Evolutionary conservation across 1,139 yeast species (phyloP), one percentile per base, ranked within the genome.

Genomic region (Kodamaea derodonti): DNA sequence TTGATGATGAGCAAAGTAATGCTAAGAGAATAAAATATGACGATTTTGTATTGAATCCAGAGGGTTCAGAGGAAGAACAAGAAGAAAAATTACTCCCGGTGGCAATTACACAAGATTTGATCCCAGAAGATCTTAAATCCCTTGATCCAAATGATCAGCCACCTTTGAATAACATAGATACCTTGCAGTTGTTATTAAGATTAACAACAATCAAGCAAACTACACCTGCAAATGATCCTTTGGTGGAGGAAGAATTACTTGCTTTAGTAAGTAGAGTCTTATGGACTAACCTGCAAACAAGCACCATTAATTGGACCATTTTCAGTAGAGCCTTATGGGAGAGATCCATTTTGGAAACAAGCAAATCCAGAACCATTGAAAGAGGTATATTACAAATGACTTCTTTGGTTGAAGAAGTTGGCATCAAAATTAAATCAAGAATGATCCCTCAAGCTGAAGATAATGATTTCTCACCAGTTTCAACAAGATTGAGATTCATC

Each of bases 301-400:
- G 29, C 8, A 50, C 65, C 2, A 72, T 75, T 20, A 84, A 85
- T 56, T 88, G 97, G 95, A 63, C 85, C 1, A 58, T 92, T 3
- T 87, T 81, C 51, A 78, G 94, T 3, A 70, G 94, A 45, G 87
- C 95, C 0, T 65, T 94, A 35, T 90, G 97, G 96, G 86, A 84
- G 49, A 74, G 98, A 54, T 86, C 96, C 10, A 49, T 85, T 13
- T 65, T 90, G 29, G 98, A 94, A 56, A 77, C 95, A 0, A 71
- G 71, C 30, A 82, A 80, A 43, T 80, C 95, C 3, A 80, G 85
- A 52, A 90, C 97, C 1, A 81, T 90, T 15, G 98, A 94, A 60
- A 75, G 98, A 57, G 97, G 97, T 35, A 80, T 90, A 11, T 67
- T 92, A 35, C 98, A 94, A 60, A 81, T 94, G 82, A 94, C 92